These are phyloP conservation scores for Epichloe aotearoae DNA, from an alignment of 2,329 filamentous ascomycete genomes.

Conservation along the genomic window DNA sequence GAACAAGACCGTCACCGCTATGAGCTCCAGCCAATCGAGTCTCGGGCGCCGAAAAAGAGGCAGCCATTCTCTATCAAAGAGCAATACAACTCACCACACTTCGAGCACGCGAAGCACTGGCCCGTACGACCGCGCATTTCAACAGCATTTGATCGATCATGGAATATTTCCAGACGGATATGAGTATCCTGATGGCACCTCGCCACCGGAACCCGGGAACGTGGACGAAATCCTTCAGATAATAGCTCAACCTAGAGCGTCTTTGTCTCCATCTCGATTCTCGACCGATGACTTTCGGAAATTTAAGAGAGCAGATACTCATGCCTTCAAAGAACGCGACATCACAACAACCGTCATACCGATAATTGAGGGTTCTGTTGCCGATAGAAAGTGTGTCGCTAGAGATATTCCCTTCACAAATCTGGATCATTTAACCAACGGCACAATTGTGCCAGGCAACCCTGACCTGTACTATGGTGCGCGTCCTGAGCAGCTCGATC, in stretches of 20 bases:
- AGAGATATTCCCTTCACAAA: constrained; percentile 20
- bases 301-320: constrained; percentile 4
- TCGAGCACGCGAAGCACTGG: constrained; percentile 8
- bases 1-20: no score
- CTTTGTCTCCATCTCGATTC: constrained; percentile 24
- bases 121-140: constrained; percentile 11
- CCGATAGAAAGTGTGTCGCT: constrained; percentile 11
- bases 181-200: constrained; percentile 8
- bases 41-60: no score
- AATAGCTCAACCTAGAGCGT: constrained; percentile 10
- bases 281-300: constrained; percentile 16
- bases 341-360: constrained; percentile 19
- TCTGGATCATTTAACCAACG: constrained; percentile 22
- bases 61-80: no score
- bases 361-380: constrained; percentile 14
- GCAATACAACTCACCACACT: no score
- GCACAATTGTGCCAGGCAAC: constrained; percentile 15
- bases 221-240: constrained; percentile 9
- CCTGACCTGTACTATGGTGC: constrained; percentile 23
- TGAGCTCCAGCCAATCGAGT: no score
- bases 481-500: constrained; percentile 17
- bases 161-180: constrained; percentile 8
- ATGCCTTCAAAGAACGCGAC: constrained; percentile 21
- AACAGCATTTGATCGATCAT: constrained; percentile 11
- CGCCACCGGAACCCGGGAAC: constrained; percentile 9